These are phyloP conservation scores for Cryphonectria nitschkei DNA, from an alignment of 2,329 filamentous ascomycete genomes.

Conservation along the genomic window DNA sequence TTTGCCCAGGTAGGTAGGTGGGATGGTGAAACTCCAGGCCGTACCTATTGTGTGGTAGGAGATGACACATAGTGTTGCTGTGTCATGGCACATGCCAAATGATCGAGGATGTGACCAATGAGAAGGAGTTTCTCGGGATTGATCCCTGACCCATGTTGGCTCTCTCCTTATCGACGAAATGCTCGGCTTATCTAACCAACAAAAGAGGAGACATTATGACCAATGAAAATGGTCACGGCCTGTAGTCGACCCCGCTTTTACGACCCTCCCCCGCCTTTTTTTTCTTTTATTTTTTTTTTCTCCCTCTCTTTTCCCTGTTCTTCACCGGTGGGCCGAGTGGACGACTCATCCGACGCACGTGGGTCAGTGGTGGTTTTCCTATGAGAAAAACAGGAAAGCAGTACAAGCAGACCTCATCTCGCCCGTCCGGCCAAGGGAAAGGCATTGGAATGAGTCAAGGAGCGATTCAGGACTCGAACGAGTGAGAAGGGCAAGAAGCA, in stretches of 20 bases:
- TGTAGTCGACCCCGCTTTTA: constrained; percentile 20
- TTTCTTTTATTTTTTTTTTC: constrained; percentile 10
- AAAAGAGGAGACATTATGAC: not conserved
- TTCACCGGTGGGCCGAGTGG: not conserved
- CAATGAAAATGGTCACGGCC: constrained; percentile 9
- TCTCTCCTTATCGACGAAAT: constrained; percentile 11
- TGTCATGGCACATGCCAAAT: not conserved
- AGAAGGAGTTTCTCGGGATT: not conserved
- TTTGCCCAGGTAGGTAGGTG: not conserved
- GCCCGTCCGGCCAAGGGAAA: not conserved
- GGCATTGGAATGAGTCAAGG: not conserved
- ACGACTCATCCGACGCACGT: not conserved
- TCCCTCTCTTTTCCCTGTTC: not conserved
- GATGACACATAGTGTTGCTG: not conserved
- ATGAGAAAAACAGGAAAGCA: not conserved
- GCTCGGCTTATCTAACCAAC: constrained; percentile 13
- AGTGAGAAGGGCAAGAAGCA: not conserved
- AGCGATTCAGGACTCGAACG: not conserved
- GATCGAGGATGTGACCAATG: not conserved
- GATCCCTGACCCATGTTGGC: not conserved
- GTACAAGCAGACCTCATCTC: not conserved
- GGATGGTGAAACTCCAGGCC: not conserved
- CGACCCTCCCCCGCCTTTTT: constrained; percentile 17
- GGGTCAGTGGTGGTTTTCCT: not conserved
- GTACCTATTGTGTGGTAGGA: not conserved